Evolutionary conservation across 2,329 filamentous ascomycete genomes (phyloP), one percentile per base, ranked within the genome.

Genomic region (Aspergillus latus): DNA sequence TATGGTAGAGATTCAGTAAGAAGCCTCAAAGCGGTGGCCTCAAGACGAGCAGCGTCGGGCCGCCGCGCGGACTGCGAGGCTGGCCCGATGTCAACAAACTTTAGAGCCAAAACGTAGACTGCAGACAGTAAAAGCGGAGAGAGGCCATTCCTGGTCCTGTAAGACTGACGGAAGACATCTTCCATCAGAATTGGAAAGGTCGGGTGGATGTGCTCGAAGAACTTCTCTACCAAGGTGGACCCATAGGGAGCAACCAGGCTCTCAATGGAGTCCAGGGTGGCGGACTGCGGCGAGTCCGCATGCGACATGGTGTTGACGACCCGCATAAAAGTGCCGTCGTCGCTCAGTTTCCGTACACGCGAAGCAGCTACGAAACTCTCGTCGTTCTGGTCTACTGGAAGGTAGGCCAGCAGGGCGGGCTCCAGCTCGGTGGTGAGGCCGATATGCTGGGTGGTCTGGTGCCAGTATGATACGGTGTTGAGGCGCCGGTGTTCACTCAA

Each of bases 11-110:
- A 89, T 62, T 91, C 85, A 7, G 85, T 84, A 52, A 96, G 78
- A 13, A 89, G 86, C 55, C 84, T 84, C 65, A 87, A 84, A 44
- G 92, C 87, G 43, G 94, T 81, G 57, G 84, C 81, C 72, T 95
- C 91, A 21, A 95, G 77, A 56, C 86, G 84, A 39, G 79, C 78
- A n/a, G 89, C 81, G 72, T 96, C 86, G 0, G 91, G 91, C 58
- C 84, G 84, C 21, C 84, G 83, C 28, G 84, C 77, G 16, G 79
- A 77, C 39, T 85, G 82, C 26, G 93, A 80, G 21, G 85, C 83
- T 15, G 86, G 82, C 60, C 86, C 88, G 60, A 89, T 82, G 50
- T 90, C 85, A 86, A 92, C 94, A 87, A 92, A 96, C 71, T 93
- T 92, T 66, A 95, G 83, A 7, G 92, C 90, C 26, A 96, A 78